These are phyloP conservation scores for Fusarium temperatum DNA, from an alignment of 2,329 filamentous ascomycete genomes.

Conservation along the genomic window DNA sequence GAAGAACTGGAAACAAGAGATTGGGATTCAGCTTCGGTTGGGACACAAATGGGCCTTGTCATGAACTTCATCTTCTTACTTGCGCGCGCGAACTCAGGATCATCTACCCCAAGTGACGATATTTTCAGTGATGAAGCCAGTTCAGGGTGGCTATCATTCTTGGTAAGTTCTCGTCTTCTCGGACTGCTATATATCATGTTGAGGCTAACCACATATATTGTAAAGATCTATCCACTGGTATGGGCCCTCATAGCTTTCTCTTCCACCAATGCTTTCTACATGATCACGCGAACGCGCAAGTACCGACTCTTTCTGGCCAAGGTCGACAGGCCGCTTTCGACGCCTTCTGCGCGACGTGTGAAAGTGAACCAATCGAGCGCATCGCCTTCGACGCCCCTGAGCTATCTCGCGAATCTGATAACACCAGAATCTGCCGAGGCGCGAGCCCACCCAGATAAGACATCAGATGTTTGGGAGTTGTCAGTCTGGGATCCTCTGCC, in stretches of 20 bases:
- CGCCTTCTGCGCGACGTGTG: constrained; percentile 88
- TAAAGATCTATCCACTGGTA: constrained; percentile 74
- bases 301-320: constrained; percentile 92
- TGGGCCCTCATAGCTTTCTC: constrained; percentile 74
- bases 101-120: constrained; percentile 70
- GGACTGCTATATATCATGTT: neutral
- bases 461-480: constrained; percentile 93
- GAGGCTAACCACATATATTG: constrained; percentile 18
- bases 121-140: constrained; percentile 79
- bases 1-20: constrained; percentile 93
- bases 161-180: constrained; percentile 55
- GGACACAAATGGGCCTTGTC: constrained; percentile 76
- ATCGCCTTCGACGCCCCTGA: constrained; percentile 78
- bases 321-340: constrained; percentile 78
- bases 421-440: constrained; percentile 77
- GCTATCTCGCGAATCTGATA: constrained; percentile 75
- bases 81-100: constrained; percentile 78
- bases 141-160: constrained; percentile 70
- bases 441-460: constrained; percentile 82
- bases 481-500: constrained; percentile 93
- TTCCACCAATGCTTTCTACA: constrained; percentile 80
- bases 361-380: constrained; percentile 78
- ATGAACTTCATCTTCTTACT: constrained; percentile 85
- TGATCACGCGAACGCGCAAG: constrained; percentile 80
- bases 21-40: constrained; percentile 85